phyloP scores from a whole-genome alignment of 2,329 filamentous ascomycete genomes.

The Fusarium liriodendri region DNA sequence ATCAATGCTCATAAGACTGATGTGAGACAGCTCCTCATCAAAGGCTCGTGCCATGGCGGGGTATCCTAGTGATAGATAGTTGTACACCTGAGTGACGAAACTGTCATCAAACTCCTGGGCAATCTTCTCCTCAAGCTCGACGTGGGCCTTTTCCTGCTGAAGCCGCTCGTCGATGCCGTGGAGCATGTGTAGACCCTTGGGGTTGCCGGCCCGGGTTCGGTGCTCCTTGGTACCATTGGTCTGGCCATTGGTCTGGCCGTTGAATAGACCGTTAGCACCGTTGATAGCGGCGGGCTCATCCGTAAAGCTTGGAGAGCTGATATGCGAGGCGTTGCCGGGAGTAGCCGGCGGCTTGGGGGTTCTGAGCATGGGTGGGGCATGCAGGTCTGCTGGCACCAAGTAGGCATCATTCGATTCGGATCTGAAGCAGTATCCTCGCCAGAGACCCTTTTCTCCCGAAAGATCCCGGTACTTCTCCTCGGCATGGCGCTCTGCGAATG shows the following conservation, averaged over 20 bases:
- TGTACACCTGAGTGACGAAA: constrained; percentile 96
- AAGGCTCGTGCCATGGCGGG: constrained; percentile 85
- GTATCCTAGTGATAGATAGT: constrained; percentile 94
- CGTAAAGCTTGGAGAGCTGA: constrained; percentile 51
- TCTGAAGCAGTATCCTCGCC: constrained; percentile 77
- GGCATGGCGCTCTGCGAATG: constrained; percentile 60
- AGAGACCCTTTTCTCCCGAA: constrained; percentile 74
- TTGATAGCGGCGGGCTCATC: constrained; percentile 53
- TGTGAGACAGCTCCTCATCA: constrained; percentile 86
- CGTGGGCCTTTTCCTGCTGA: constrained; percentile 60
- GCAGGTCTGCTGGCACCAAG: constrained; percentile 56
- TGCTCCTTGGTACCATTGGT: constrained; percentile 38
- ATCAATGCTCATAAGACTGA: constrained; percentile 75
- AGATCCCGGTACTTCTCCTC: constrained; percentile 65
- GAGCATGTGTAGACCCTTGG: constrained; percentile 61
- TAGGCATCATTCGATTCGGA: constrained; percentile 50
- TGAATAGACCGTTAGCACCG: constrained; percentile 32
- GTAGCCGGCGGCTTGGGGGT: constrained; percentile 59
- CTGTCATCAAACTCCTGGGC: constrained; percentile 79
- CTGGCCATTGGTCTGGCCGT: constrained; percentile 19
- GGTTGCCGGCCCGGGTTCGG: constrained; percentile 46
- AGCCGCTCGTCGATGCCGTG: constrained; percentile 64
- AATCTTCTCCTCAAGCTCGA: constrained; percentile 65
- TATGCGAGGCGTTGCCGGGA: constrained; percentile 54
- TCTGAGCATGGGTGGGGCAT: constrained; percentile 61